phyloP scores from a whole-genome alignment of 805 yeast species.

The Jamesozyma piceae region DNA sequence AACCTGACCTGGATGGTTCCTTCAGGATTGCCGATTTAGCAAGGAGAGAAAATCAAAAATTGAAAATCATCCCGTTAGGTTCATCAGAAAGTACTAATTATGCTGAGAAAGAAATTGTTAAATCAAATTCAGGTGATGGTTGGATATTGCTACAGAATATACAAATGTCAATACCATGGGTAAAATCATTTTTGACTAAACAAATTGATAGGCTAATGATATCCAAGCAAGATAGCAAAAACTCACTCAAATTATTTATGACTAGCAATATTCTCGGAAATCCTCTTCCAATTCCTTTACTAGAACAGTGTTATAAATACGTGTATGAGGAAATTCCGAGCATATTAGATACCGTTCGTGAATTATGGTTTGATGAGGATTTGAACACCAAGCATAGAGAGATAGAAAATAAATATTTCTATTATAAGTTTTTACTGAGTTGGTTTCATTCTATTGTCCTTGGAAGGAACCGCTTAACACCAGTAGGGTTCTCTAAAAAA shows the following conservation, averaged over 20 bases:
- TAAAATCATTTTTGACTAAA: conserved; percentile 41
- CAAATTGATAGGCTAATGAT: conserved; percentile 29
- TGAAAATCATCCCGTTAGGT: conserved; percentile 59
- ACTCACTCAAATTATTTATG: conserved; percentile 47
- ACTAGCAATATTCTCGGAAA: conserved; percentile 46
- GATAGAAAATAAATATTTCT: conserved; percentile 12
- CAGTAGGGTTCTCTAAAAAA: conserved; percentile 49
- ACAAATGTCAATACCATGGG: conserved; percentile 63
- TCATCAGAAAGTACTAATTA: conserved; percentile 51
- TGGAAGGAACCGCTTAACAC: conserved; percentile 50
- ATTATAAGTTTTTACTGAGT: conserved; percentile 44
- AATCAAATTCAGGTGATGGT: conserved; percentile 38
- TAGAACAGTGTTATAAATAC: conserved; percentile 42
- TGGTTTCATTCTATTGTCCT: conserved; percentile 65
- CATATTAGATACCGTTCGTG: conserved; percentile 15
- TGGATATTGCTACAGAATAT: conserved; percentile 80
- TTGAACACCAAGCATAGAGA: conserved; percentile 27
- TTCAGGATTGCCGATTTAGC: conserved; percentile 42
- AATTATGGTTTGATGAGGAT: conserved; percentile 26
- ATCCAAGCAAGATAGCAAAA: conserved; percentile 9
- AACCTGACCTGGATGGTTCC: conserved; percentile 61
- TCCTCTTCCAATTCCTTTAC: conserved; percentile 49
- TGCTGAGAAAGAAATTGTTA: conserved; percentile 46
- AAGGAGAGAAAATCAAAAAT: conserved; percentile 11
- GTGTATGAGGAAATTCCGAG: conserved; percentile 58